These are phyloP conservation scores for Yarrowia yakushimensis DNA, from an alignment of 805 yeast genomes.

Conservation along the genomic window DNA sequence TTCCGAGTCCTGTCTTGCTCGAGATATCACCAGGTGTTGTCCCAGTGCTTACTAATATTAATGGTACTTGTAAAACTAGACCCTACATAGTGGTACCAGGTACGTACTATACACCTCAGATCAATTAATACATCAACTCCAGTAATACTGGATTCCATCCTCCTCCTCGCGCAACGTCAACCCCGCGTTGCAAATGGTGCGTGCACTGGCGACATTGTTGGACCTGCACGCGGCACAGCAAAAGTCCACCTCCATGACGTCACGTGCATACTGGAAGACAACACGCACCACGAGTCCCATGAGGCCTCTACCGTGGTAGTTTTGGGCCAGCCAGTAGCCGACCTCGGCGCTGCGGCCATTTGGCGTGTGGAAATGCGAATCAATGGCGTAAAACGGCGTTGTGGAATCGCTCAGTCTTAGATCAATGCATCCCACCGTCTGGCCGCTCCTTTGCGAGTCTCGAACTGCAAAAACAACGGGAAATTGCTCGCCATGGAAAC, in stretches of 20 bases:
- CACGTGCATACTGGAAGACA: background rate
- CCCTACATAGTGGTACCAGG: too few species aligned
- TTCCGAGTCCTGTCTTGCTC: too few species aligned
- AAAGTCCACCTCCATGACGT: background rate
- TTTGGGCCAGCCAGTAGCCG: conserved; percentile 13
- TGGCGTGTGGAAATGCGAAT: background rate
- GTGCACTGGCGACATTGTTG: background rate
- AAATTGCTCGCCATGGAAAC: background rate
- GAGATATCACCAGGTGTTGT: too few species aligned
- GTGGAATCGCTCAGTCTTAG: background rate
- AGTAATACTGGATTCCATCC: background rate
- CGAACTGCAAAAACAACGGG: conserved; percentile 10
- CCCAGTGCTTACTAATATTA: too few species aligned
- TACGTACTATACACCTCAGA: too few species aligned
- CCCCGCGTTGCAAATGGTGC: background rate
- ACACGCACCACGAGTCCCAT: background rate
- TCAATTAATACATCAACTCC: background rate
- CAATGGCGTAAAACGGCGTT: background rate
- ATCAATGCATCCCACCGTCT: background rate
- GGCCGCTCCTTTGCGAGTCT: background rate
- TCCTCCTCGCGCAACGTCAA: background rate
- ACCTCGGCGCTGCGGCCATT: background rate
- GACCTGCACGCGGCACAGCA: conserved; percentile 3
- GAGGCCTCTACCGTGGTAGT: background rate
- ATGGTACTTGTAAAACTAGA: too few species aligned